Conservation (phyloP, 2,329 filamentous ascomycete species). For the Colletotrichum gigasporum region DNA sequence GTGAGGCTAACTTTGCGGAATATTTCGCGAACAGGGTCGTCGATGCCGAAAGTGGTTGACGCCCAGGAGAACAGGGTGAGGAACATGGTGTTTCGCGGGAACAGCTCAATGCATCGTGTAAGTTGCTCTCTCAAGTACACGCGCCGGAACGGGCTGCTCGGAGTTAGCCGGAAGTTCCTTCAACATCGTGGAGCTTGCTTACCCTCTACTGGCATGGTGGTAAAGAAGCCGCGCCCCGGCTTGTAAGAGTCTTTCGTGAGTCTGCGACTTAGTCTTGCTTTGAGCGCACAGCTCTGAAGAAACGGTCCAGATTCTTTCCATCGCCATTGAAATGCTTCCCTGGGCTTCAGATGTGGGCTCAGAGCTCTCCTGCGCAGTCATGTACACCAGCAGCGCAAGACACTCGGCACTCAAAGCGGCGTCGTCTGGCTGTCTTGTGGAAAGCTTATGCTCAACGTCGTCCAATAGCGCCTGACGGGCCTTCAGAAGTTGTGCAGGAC, state of each 20-base stretch:
- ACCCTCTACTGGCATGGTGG: constrained; percentile 69
- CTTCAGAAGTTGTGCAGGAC: constrained; percentile 59
- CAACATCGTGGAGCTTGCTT: constrained; percentile 35
- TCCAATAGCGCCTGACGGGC: constrained; percentile 61
- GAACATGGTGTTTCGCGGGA: constrained; percentile 82
- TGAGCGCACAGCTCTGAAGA: constrained; percentile 54
- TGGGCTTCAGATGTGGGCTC: constrained; percentile 58
- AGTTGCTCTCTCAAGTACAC: constrained; percentile 71
- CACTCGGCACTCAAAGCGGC: constrained; percentile 69
- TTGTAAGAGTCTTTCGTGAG: constrained; percentile 75
- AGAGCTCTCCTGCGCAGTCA: constrained; percentile 54
- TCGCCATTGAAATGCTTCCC: constrained; percentile 64
- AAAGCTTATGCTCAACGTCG: constrained; percentile 65
- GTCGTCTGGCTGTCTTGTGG: constrained; percentile 54
- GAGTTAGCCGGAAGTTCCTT: constrained; percentile 30
- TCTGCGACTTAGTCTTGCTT: constrained; percentile 40
- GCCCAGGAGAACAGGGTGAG: constrained; percentile 78
- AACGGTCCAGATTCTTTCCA: constrained; percentile 50
- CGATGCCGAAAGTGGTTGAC: constrained; percentile 75
- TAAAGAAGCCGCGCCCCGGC: constrained; percentile 72
- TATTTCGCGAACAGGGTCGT: constrained; percentile 79
- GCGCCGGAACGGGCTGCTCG: constrained; percentile 71
- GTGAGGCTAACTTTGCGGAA: constrained; percentile 62
- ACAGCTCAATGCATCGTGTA: constrained; percentile 66
- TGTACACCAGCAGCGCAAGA: constrained; percentile 73